These are phyloP conservation scores for Zygosaccharomyces bailii DNA, from an alignment of 805 yeast genomes.

Conservation along the genomic window DNA sequence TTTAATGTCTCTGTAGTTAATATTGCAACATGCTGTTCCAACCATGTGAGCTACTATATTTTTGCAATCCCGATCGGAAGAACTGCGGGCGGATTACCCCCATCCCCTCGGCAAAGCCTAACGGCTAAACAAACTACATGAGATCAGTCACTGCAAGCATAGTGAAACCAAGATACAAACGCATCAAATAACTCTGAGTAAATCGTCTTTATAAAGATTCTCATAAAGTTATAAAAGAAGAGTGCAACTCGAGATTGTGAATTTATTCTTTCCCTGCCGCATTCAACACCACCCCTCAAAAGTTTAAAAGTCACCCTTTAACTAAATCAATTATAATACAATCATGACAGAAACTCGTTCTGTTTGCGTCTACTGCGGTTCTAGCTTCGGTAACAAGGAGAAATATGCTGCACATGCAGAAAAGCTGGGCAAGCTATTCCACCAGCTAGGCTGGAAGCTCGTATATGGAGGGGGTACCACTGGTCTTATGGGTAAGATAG, in stretches of 20 bases:
- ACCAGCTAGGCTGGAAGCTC: slow-evolving; percentile 61
- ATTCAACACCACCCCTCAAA: neutral
- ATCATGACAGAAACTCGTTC: slow-evolving; percentile 29
- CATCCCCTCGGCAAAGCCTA: slow-evolving; percentile 3
- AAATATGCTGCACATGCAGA: slow-evolving; percentile 51
- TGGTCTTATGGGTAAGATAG: slow-evolving; percentile 77
- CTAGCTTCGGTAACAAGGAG: slow-evolving; percentile 62
- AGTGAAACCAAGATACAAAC: neutral
- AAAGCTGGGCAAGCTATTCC: slow-evolving; percentile 57
- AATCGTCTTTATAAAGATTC: neutral
- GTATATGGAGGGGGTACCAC: slow-evolving; percentile 92
- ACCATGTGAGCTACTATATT: neutral
- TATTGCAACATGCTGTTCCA: neutral
- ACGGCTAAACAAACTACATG: slow-evolving; percentile 2
- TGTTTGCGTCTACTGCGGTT: slow-evolving; percentile 85
- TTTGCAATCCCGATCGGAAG: neutral
- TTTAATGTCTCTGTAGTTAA: too few species aligned
- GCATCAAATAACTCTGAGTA: neutral
- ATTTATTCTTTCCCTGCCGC: neutral
- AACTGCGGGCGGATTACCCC: neutral
- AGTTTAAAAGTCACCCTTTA: neutral
- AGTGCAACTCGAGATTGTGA: neutral
- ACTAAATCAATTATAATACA: neutral
- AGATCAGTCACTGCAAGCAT: neutral
- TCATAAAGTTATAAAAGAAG: neutral